Evolutionary conservation across 768 basidiomycete species (phyloP).

Genomic region (Lactarius pseudohatsudake): DNA sequence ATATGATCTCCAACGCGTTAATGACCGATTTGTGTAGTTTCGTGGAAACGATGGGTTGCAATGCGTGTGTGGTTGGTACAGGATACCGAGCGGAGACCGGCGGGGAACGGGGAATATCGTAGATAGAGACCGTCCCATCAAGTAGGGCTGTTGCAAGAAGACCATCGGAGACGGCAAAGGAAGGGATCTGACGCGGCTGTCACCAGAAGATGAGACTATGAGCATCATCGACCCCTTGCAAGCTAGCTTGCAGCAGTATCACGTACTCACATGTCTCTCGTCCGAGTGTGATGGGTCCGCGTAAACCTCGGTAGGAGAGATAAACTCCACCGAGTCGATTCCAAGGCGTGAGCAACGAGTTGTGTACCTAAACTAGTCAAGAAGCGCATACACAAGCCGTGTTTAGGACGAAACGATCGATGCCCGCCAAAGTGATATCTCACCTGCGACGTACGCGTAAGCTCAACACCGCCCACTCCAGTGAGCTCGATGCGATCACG

Average conservation of each 20-base stretch:
- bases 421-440: not conserved
- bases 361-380: constrained; percentile 21
- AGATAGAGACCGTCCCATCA: constrained; percentile 28
- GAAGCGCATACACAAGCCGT: not conserved
- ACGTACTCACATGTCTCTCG: constrained; percentile 26
- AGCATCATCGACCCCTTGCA: not conserved
- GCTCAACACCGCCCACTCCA: constrained; percentile 19
- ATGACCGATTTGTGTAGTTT: constrained; percentile 27
- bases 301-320: constrained; percentile 23
- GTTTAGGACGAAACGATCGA: not conserved
- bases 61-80: constrained; percentile 4
- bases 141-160: constrained; percentile 25
- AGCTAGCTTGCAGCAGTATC: constrained; percentile 2
- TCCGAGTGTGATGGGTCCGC: constrained; percentile 28
- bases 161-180: constrained; percentile 23
- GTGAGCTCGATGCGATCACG: constrained; percentile 28
- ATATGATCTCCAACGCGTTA: constrained; percentile 26
- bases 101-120: constrained; percentile 15
- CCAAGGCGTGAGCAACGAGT: constrained; percentile 22
- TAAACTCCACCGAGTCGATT: constrained; percentile 23
- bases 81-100: constrained; percentile 10
- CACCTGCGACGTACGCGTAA: constrained; percentile 22
- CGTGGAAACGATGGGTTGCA: constrained; percentile 15
- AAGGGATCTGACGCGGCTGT: constrained; percentile 27
- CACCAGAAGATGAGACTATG: not conserved